phyloP scores from a whole-genome alignment of 805 yeast genomes.

The Nakazawaea ernobii region DNA sequence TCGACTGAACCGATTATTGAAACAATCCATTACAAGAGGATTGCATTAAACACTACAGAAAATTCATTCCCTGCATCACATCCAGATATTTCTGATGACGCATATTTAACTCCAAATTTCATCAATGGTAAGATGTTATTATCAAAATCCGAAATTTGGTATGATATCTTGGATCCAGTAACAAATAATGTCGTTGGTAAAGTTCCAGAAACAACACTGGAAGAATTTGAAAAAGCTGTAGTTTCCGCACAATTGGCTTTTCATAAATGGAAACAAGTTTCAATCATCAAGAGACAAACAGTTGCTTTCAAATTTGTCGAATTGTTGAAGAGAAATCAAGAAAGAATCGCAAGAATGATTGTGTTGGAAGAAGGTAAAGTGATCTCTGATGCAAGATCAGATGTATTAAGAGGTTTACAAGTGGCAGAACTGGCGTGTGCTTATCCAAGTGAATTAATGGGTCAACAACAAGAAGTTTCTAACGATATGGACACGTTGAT shows the following conservation, averaged over 20 bases:
- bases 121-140: constrained; percentile 44
- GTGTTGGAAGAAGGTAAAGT: constrained; percentile 76
- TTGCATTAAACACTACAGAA: constrained; percentile 27
- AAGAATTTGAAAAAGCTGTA: constrained; percentile 61
- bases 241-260: constrained; percentile 63
- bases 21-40: constrained; percentile 1
- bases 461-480: constrained; percentile 60
- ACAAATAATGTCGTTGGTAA: constrained; percentile 59
- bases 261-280: constrained; percentile 45
- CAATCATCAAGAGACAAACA: constrained; percentile 50
- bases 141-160: constrained; percentile 51
- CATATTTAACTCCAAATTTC: constrained; percentile 47
- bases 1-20: neutral
- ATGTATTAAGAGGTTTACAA: constrained; percentile 70
- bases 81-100: constrained; percentile 28
- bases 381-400: constrained; percentile 68
- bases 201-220: constrained; percentile 68
- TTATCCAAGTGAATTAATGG: constrained; percentile 59
- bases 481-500: constrained; percentile 72
- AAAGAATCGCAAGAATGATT: constrained; percentile 57
- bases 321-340: constrained; percentile 60
- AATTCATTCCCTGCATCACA: constrained; percentile 38
- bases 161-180: constrained; percentile 71
- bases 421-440: constrained; percentile 75
- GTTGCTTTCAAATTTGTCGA: constrained; percentile 65